Percentiles rank a stretch among this genome's conserved stretches.
These are phyloP conservation scores for Lobosporangium transversale DNA, from an alignment of 192 early-diverging fungal species.

Conservation along the genomic window DNA sequence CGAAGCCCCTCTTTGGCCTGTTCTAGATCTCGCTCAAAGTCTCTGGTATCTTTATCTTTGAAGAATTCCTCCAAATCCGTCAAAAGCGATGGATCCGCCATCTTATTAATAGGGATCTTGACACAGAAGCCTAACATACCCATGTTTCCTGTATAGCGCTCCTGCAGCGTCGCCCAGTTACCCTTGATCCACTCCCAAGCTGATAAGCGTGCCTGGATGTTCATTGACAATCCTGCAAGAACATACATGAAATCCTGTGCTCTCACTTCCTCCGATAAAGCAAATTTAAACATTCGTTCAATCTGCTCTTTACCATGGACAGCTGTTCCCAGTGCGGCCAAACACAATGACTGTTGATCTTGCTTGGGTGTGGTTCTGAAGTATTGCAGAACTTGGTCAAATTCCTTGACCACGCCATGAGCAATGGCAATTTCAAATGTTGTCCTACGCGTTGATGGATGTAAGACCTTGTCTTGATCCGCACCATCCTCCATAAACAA, in stretches of 20 bases:
- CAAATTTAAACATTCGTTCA: constrained; percentile 63
- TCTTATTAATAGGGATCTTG: constrained; percentile 59
- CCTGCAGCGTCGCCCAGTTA: constrained; percentile 58
- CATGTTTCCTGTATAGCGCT: constrained; percentile 66
- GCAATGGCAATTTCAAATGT: constrained; percentile 71
- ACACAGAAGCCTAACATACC: constrained; percentile 67
- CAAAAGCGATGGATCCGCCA: constrained; percentile 58
- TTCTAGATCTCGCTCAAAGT: constrained; percentile 65
- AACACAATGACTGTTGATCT: constrained; percentile 59
- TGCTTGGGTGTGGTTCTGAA: constrained; percentile 56
- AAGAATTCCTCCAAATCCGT: constrained; percentile 65
- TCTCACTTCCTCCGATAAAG: constrained; percentile 64
- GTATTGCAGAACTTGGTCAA: constrained; percentile 56
- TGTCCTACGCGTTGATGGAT: constrained; percentile 67
- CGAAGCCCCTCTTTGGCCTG: constrained; percentile 69
- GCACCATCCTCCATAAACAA: constrained; percentile 65
- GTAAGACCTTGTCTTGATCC: constrained; percentile 56
- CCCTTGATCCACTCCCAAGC: constrained; percentile 64
- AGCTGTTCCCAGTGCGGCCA: constrained; percentile 66
- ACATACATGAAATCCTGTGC: constrained; percentile 67
- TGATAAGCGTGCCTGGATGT: constrained; percentile 55
- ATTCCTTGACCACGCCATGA: constrained; percentile 52
- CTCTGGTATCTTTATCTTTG: constrained; percentile 58
- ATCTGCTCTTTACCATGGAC: constrained; percentile 62
- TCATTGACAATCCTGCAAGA: constrained; percentile 54